Base-by-base conservation (phyloP, 2,329 filamentous ascomycete genomes). In the Alternaria gansuensis region DNA sequence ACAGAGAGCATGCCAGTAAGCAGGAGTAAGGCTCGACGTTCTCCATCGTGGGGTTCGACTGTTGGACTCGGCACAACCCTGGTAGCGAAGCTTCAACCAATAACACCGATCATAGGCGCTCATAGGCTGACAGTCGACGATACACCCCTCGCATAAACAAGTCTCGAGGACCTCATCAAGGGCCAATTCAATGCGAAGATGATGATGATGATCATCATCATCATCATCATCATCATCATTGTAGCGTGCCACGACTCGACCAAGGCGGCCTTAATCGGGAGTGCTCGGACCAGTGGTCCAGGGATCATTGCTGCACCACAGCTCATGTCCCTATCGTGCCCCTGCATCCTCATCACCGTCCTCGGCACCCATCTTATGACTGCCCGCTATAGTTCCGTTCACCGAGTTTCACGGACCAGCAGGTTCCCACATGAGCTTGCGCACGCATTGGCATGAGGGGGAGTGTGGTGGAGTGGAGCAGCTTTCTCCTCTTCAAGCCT, bases 11-110 rank as follows among this genome's bases (percentile, higher is more conserved):
- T 31, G 46, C 21, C 26, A 29, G 45, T 31, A 46, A 51, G 46
- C 48, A 48, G 23, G 17, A 46, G n/a, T 34, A 49, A 52, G 49
- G 54, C 57, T 60, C 21, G 53, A 57, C 45, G 57, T 57, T 60
- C 49, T 45, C 51, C 28, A 63, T 69, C 62, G 65, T 62, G 66
- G 66, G 68, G 62, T 60, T 61, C 44, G 51, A 17, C 57, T 24
- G 62, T 60, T 61, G 41, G 51, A 17, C 57, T 24, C 31, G 44
- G 44, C 29, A 31, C 31, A 49, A 51, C 37, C 56, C 46, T 57
- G 48, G 59, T 41, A 51, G 41, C 45, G 54, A 51, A 45, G 48
- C 43, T 45, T 37, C 34, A 33, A 45, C 44, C 51, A 50, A 58
- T 45, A 57, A 58, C 45, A 45, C 31, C 14, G 33, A 8, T n/a